Evolutionary conservation across 129 eudicot genomes (phyloP).

Genomic region (Pulicaria dysenterica): DNA sequence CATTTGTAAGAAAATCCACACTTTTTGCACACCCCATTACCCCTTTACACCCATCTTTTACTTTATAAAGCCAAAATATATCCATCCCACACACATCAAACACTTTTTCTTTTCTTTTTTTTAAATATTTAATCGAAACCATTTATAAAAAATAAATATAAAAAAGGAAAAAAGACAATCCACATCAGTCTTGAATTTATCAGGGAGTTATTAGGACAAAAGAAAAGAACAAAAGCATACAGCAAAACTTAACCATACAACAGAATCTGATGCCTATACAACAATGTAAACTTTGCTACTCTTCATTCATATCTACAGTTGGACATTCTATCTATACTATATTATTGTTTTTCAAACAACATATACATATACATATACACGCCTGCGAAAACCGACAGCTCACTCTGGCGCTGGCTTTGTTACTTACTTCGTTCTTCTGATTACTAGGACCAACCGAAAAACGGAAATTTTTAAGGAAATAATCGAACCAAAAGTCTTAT

Average conservation of each 20-base stretch:
- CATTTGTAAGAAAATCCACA: conserved; percentile 15
- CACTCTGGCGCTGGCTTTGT: neutral
- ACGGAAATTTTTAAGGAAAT: too few relatives aligned
- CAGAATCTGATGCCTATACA: conserved; percentile 35
- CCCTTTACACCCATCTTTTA: conserved; percentile 21
- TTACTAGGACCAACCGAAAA: too few relatives aligned
- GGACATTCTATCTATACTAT: conserved; percentile 20
- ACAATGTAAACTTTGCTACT: conserved; percentile 19
- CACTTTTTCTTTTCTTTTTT: conserved; percentile 6
- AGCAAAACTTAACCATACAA: conserved; percentile 28
- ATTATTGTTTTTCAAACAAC: conserved; percentile 1
- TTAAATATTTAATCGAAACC: neutral
- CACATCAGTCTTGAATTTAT: neutral
- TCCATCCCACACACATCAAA: conserved; percentile 3
- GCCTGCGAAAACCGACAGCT: conserved; percentile 23
- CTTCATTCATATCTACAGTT: conserved; percentile 31
- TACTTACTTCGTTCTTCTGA: neutral
- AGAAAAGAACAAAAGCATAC: conserved; percentile 35
- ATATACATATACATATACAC: neutral
- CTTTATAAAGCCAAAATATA: neutral
- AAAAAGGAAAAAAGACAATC: neutral
- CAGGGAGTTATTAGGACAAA: conserved; percentile 12
- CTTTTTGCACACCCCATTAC: neutral
- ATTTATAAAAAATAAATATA: neutral
- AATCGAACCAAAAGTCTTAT: too few relatives aligned